A percentile compares a stretch with the other conserved stretches of the same genome.
phyloP scores from a whole-genome alignment of 495 filamentous ascomycete species.

The Alectoria sarmentosa region DNA sequence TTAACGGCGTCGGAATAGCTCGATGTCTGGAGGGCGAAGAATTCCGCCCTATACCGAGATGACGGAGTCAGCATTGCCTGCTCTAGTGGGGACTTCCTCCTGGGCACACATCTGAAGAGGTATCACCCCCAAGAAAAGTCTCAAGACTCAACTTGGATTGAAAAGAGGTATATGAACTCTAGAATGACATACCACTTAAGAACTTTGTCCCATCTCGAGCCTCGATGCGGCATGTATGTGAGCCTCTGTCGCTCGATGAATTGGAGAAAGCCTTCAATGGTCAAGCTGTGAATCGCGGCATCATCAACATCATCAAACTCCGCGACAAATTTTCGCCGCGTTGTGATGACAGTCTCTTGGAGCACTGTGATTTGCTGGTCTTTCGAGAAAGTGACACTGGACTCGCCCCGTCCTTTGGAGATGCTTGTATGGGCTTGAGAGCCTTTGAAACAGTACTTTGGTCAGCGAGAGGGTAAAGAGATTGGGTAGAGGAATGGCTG shows the following conservation, averaged over 20 bases:
- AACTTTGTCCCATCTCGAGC: conserved; percentile 46
- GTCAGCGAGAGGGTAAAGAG: neutral
- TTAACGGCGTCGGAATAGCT: conserved; percentile 35
- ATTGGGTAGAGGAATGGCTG: neutral
- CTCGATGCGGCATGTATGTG: conserved; percentile 43
- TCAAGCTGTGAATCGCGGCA: conserved; percentile 18
- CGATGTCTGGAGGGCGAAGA: conserved; percentile 43
- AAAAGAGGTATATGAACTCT: neutral
- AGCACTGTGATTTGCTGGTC: conserved; percentile 24
- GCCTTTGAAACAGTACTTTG: neutral
- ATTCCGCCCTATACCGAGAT: conserved; percentile 33
- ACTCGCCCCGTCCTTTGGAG: conserved; percentile 9
- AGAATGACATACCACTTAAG: conserved; percentile 31
- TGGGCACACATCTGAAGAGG: neutral
- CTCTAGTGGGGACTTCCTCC: too few relatives aligned
- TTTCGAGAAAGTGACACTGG: conserved; percentile 3
- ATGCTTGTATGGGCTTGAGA: conserved; percentile 5
- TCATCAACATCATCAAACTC: conserved; percentile 21
- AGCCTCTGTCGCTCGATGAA: conserved; percentile 35
- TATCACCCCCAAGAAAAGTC: neutral
- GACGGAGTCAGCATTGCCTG: neutral
- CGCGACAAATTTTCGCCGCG: conserved; percentile 15
- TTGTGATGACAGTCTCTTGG: conserved; percentile 19
- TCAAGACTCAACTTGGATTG: neutral
- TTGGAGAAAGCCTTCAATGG: conserved; percentile 27